These are phyloP conservation scores for Nicotiana attenuata DNA, from an alignment of 257 asterid species.

Conservation along the genomic window DNA sequence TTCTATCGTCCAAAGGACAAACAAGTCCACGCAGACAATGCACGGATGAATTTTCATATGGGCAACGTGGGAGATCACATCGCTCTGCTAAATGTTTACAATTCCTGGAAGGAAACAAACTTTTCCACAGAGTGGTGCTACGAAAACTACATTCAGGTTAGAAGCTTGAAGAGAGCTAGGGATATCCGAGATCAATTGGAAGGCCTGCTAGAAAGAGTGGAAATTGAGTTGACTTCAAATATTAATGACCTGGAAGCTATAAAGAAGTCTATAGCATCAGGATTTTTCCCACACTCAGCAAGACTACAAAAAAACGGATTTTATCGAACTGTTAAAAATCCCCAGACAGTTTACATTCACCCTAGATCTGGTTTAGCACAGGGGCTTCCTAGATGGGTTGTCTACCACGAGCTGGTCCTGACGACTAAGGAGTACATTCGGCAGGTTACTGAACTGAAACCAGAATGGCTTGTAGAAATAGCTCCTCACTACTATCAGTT, in stretches of 20 bases:
- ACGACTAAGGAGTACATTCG: slow-evolving; percentile 76
- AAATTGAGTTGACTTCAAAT: not conserved
- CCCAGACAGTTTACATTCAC: too few species aligned
- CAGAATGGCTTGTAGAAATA: slow-evolving; percentile 67
- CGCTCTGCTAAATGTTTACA: slow-evolving; percentile 60
- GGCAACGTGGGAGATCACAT: slow-evolving; percentile 34
- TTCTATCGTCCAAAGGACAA: slow-evolving; percentile 41
- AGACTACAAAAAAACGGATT: slow-evolving; percentile 51
- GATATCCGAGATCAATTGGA: slow-evolving; percentile 50
- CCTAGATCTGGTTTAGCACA: slow-evolving; percentile 59
- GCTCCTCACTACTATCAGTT: slow-evolving; percentile 65
- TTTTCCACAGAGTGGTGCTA: slow-evolving; percentile 65
- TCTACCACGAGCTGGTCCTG: slow-evolving; percentile 66
- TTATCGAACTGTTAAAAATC: too few species aligned
- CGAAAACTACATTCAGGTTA: slow-evolving; percentile 54
- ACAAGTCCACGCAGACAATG: slow-evolving; percentile 50
- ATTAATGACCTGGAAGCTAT: slow-evolving; percentile 30
- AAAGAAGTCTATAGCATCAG: slow-evolving; percentile 60
- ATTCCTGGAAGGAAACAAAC: slow-evolving; percentile 69
- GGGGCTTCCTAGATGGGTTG: slow-evolving; percentile 70
- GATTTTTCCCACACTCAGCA: slow-evolving; percentile 63
- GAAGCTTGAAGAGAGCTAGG: slow-evolving; percentile 71
- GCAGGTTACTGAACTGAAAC: slow-evolving; percentile 61
- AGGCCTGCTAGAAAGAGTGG: slow-evolving; percentile 17
- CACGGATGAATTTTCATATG: slow-evolving; percentile 34